A percentile compares a stretch with the other conserved stretches of the same genome.
These are phyloP conservation scores for Rhodocollybia butyracea DNA, from an alignment of 768 basidiomycete species.

Conservation along the genomic window DNA sequence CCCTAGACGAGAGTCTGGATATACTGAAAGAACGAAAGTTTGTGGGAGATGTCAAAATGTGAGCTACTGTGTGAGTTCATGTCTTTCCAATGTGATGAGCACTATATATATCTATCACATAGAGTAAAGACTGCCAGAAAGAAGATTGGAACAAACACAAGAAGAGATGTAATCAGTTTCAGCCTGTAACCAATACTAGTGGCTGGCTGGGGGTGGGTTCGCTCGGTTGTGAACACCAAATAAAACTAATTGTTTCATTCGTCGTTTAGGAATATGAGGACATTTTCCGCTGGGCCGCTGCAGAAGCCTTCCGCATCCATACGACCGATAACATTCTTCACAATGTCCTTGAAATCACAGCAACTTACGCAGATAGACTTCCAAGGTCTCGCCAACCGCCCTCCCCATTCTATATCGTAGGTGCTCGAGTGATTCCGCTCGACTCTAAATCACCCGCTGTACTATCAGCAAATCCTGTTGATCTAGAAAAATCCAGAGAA, in stretches of 20 bases:
- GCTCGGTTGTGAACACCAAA: neutral
- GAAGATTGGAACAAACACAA: neutral
- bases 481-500: neutral
- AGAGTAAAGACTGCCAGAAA: neutral
- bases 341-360: neutral
- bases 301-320: neutral
- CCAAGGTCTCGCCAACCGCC: neutral
- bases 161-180: neutral
- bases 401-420: neutral
- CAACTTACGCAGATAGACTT: neutral
- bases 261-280: neutral
- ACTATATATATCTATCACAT: too few species aligned
- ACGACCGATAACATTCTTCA: neutral
- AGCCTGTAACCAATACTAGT: neutral
- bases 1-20: too few species aligned
- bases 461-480: neutral
- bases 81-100: too few species aligned
- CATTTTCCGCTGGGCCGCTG: neutral
- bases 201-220: neutral
- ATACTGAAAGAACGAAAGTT: too few species aligned
- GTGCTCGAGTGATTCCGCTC: neutral
- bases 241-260: neutral
- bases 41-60: too few species aligned
- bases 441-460: neutral
- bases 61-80: too few species aligned